These are phyloP conservation scores for Melanopsichium pennsylvanicum DNA, from an alignment of 1,284 basidiomycete genomes.

Conservation along the genomic window DNA sequence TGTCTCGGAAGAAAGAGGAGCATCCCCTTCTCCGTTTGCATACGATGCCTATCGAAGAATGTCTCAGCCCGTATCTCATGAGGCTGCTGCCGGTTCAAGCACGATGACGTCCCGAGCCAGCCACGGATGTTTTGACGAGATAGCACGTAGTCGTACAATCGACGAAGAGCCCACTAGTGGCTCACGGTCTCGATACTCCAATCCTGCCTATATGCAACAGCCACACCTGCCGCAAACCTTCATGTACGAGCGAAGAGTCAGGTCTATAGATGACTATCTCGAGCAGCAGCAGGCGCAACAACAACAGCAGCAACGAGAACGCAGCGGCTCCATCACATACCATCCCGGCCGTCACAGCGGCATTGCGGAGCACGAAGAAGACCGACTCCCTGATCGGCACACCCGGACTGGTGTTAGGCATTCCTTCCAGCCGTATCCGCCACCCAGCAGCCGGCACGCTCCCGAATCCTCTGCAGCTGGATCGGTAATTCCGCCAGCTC, in stretches of 20 bases:
- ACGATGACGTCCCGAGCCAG: slow-evolving; percentile 3
- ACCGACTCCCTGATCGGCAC: slow-evolving; percentile 15
- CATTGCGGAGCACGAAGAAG: slow-evolving; percentile 11
- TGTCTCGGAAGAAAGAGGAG: background rate
- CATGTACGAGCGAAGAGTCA: slow-evolving; percentile 9
- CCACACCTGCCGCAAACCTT: background rate
- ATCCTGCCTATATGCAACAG: background rate
- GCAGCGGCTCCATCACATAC: slow-evolving; percentile 16
- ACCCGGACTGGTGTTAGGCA: slow-evolving; percentile 10
- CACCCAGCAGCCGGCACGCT: slow-evolving; percentile 3
- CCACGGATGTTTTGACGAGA: slow-evolving; percentile 12
- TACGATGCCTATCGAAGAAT: slow-evolving; percentile 24
- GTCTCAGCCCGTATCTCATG: slow-evolving; percentile 6
- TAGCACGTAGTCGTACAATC: slow-evolving; percentile 4
- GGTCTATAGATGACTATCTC: slow-evolving; percentile 39
- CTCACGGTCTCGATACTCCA: background rate
- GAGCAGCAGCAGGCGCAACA: slow-evolving; percentile 8
- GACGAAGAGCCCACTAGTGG: slow-evolving; percentile 1
- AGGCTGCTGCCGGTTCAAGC: background rate
- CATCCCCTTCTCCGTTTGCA: slow-evolving; percentile 40
- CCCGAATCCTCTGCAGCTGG: background rate
- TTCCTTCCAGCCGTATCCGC: slow-evolving; percentile 24
- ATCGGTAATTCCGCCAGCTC: background rate
- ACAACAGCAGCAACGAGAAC: background rate
- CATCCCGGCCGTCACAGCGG: background rate